Conservation (phyloP, 805 yeast genomes). For the Candida sanyiensis region DNA sequence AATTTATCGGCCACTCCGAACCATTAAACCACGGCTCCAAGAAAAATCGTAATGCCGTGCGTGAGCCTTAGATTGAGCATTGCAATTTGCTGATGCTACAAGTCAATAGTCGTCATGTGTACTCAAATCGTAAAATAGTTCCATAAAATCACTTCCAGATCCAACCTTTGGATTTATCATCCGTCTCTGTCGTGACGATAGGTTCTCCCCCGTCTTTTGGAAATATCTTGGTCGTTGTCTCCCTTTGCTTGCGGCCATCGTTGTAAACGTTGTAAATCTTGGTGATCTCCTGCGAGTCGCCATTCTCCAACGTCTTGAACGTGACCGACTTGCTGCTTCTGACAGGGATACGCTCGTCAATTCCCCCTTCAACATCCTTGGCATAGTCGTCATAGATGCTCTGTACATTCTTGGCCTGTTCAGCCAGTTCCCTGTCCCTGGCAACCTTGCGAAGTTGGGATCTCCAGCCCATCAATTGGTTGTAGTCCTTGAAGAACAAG, state of each 20-base stretch:
- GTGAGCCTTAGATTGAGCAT: too few relatives aligned
- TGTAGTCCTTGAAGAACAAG: conserved; percentile 56
- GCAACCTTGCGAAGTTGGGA: conserved; percentile 44
- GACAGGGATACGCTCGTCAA: conserved; percentile 24
- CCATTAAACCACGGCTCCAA: too few relatives aligned
- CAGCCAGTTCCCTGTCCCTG: conserved; percentile 30
- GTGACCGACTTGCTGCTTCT: conserved; percentile 35
- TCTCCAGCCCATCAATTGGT: conserved; percentile 64
- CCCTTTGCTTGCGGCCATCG: conserved; percentile 38
- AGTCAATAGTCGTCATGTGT: too few relatives aligned
- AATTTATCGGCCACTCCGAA: too few relatives aligned
- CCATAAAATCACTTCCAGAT: conserved; percentile 17
- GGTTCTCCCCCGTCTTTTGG: conserved; percentile 36
- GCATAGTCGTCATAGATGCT: conserved; percentile 23
- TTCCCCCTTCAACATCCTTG: conserved; percentile 17
- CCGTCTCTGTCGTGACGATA: conserved; percentile 14
- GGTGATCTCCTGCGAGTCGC: conserved; percentile 37
- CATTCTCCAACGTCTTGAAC: conserved; percentile 35
- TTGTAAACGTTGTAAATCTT: conserved; percentile 32
- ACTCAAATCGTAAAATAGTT: too few relatives aligned
- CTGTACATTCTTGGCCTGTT: conserved; percentile 14
- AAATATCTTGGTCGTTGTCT: conserved; percentile 32
- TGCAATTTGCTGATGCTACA: too few relatives aligned
- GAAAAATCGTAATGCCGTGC: too few relatives aligned
- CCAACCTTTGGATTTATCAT: conserved; percentile 15